Base-by-base conservation (phyloP, 1,284 basidiomycete genomes). In the Trichosporon ovoides region DNA sequence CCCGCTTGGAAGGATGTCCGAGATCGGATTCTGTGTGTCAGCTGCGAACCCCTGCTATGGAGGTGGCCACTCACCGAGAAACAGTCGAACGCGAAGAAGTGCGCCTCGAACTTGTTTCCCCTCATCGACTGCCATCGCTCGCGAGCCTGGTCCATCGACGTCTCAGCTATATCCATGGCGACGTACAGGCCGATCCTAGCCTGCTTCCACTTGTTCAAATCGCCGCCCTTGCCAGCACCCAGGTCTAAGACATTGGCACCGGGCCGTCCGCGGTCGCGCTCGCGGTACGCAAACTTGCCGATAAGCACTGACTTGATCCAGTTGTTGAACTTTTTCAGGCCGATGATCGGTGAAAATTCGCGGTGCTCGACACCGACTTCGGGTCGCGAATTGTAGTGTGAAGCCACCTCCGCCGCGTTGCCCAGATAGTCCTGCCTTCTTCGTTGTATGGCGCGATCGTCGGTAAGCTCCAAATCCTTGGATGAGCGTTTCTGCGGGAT, bases 261-360 rank as follows among this genome's bases (percentile, higher is more conserved):
- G 10, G 66, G 59, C 12, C 60, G 58, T 54, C 62, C 48, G 10
- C 60, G 60, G 24, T 31, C 55, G 13, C 59, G 60, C 35, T 36
- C 53, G 13, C 70, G 56, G 65, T 62, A 59, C 31, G 70, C 64
- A 72, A 91, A 95, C 55, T 87, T 87, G 9, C 87, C 87, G 68
- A 98, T 95, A 61, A 97, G 82, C 11, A 96, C 91, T 13, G 90
- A 91, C 77, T 98, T 98, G 68, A 97, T 87, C 94, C 96, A 99
- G 79, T 99, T 98, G 80, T 99, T 99, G 80, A 98, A 98, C 74
- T 85, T 90, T 77, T 95, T 94, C 57, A 99, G 82, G 20, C 92
- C 93, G 59, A 97, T 91, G 70, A 98, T 99, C 34, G 93, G 91
- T 7, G 93, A 97, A n/a, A 87, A 85, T 63, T 85, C 83, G 36